Percentiles rank a stretch among this genome's conserved stretches.
These are phyloP conservation scores for Termitomyces sp. DNA, from an alignment of 768 basidiomycete species.

Conservation along the genomic window DNA sequence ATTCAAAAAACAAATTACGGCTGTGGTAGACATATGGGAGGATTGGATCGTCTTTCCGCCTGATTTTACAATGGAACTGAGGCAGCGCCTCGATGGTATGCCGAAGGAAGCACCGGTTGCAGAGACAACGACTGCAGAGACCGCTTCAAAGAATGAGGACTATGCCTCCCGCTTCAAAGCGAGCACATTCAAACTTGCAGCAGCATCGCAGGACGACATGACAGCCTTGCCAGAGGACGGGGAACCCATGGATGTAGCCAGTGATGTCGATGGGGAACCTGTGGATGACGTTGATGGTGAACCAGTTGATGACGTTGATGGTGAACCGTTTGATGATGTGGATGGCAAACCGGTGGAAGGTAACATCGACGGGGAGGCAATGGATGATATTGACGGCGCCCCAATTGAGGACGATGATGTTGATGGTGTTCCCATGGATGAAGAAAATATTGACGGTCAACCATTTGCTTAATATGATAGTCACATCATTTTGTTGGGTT, in stretches of 20 bases:
- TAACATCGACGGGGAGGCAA: constrained; percentile 39
- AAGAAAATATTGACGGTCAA: constrained; percentile 11
- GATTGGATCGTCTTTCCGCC: constrained; percentile 97
- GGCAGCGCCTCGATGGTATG: constrained; percentile 71
- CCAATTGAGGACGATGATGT: constrained; percentile 20
- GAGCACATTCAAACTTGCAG: constrained; percentile 76
- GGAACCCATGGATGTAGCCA: constrained; percentile 31
- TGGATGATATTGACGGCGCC: constrained; percentile 15
- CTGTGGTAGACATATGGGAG: constrained; percentile 95
- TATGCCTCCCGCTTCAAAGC: constrained; percentile 71
- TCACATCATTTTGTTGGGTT: neutral
- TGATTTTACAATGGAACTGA: constrained; percentile 75
- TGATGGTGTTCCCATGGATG: constrained; percentile 20
- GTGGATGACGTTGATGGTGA: constrained; percentile 50
- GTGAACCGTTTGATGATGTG: constrained; percentile 41
- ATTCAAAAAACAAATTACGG: constrained; percentile 90
- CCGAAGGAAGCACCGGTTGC: constrained; percentile 27
- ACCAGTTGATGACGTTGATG: constrained; percentile 43
- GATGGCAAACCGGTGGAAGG: constrained; percentile 46
- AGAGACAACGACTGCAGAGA: constrained; percentile 28
- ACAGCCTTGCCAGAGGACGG: constrained; percentile 24
- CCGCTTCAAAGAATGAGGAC: constrained; percentile 26
- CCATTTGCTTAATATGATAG: neutral
- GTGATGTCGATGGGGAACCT: constrained; percentile 42
- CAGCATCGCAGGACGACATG: constrained; percentile 33